Base-by-base conservation (phyloP, 1,139 yeast genomes). In the Geotrichum bryndzae region DNA sequence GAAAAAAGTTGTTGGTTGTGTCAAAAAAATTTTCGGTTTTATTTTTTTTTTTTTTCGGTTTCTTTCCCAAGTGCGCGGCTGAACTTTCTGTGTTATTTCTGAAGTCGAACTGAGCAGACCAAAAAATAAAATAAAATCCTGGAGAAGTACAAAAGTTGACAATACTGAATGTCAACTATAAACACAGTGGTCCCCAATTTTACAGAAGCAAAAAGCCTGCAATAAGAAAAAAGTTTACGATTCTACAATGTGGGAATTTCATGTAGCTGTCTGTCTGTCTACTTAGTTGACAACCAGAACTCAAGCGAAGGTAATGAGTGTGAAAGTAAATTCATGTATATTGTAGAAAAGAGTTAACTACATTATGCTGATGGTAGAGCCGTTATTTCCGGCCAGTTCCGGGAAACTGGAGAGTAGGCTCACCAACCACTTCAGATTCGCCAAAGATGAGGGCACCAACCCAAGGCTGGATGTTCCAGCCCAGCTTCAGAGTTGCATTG, bases 391-490 rank as follows among this genome's bases (percentile, higher is more conserved):
- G 5, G 48, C 48, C 48, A 41, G 48, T 41, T 41, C 48, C 48
- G 18, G 62, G 62, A 23, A 59, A 59, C 18, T 35, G 23, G 23
- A 59, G 57, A 3, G 35, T 31, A 10, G 75, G 66, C 7, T 67
- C 63, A 11, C 74, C 69, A 46, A 73, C 72, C 8, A 82, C 77
- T 10, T 70, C 73, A 3, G 90, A 80, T 63, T 82, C 81, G 2
- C 97, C 97, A 73, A 77, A 88, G 0, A 85, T 72, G 66, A 94
- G 77, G 3, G 91, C 85, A 6, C 99, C 99, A 10, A 92, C 83
- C 73, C 85, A 82, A 2, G 99, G 99, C 77, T 94, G 98, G 59
- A 92, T 81, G 73, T 92, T 92, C 95, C 97, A 94, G 66, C 90
- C 94, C 61, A 94, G 79, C 66, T 80, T 84, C 61, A 92, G 79